Evolutionary conservation across 257 asterid species (phyloP).

Genomic region (Rubia yunnanensis): DNA sequence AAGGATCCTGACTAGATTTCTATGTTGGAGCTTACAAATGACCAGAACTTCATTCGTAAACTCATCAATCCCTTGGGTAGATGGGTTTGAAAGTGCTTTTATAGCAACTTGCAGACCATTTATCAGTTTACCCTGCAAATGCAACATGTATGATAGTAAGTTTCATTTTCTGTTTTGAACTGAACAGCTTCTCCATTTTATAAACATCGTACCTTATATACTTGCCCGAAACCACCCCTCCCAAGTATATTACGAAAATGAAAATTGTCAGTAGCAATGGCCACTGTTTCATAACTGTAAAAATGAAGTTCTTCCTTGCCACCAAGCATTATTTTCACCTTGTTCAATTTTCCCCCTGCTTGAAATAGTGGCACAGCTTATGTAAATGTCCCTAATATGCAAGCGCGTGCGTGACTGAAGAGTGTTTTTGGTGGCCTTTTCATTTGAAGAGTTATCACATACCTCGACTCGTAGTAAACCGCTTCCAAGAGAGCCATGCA

Average conservation of each 20-base stretch:
- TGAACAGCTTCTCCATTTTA: neutral
- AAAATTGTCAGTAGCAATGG: slow-evolving; percentile 36
- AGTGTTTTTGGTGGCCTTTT: neutral
- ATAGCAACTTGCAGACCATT: slow-evolving; percentile 2
- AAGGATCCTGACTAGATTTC: neutral
- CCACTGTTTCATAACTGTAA: slow-evolving; percentile 19
- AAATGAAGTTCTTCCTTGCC: neutral
- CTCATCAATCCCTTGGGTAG: neutral
- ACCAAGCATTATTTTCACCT: neutral
- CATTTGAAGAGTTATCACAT: slow-evolving; percentile 1
- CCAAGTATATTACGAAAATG: slow-evolving; percentile 33
- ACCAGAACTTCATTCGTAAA: neutral
- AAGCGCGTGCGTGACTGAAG: neutral
- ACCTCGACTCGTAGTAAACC: slow-evolving; percentile 37
- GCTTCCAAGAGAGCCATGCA: slow-evolving; percentile 27
- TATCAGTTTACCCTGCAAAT: slow-evolving; percentile 6
- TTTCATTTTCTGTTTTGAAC: neutral
- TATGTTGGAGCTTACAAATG: neutral
- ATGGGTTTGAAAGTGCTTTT: neutral
- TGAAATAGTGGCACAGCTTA: neutral
- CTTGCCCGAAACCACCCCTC: slow-evolving; percentile 58
- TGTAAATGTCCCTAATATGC: neutral
- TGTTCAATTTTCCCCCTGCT: neutral
- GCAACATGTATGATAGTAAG: neutral
- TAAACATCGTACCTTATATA: slow-evolving; percentile 34